phyloP scores from a whole-genome alignment of 2,329 filamentous ascomycete species.

The Cladorrhinum sp. region DNA sequence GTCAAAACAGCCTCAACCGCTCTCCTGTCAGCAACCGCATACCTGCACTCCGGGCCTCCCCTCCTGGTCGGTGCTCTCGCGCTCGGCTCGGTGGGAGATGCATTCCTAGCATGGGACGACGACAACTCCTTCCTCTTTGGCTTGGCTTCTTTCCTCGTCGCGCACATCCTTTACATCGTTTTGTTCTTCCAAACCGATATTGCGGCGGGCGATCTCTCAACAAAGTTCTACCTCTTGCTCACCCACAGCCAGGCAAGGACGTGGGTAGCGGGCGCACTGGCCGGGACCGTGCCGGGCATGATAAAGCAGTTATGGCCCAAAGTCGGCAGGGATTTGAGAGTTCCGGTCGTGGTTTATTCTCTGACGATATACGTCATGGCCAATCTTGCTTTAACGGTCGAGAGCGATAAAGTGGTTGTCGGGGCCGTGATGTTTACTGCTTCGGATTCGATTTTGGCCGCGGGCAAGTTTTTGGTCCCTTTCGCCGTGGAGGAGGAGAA shows the following conservation, averaged over 20 bases:
- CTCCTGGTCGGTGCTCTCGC: slow-evolving; percentile 31
- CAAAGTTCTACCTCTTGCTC: slow-evolving; percentile 6
- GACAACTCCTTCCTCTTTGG: slow-evolving; percentile 34
- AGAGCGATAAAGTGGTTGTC: slow-evolving; percentile 24
- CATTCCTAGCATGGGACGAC: slow-evolving; percentile 36
- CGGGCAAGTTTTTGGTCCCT: slow-evolving; percentile 34
- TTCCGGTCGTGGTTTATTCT: slow-evolving; percentile 35
- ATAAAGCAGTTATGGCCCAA: slow-evolving; percentile 29
- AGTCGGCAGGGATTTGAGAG: slow-evolving; percentile 25
- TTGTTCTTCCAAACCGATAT: slow-evolving; percentile 26
- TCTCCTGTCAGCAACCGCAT: slow-evolving; percentile 29
- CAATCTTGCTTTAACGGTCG: slow-evolving; percentile 30
- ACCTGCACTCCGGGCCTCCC: slow-evolving; percentile 16
- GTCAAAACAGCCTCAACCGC: slow-evolving; percentile 34
- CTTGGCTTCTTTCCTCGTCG: slow-evolving; percentile 34
- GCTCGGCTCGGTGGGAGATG: slow-evolving; percentile 35
- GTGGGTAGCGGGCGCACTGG: slow-evolving; percentile 18
- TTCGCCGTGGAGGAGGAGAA: slow-evolving; percentile 19
- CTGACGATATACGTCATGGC: slow-evolving; percentile 34
- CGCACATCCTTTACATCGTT: slow-evolving; percentile 35
- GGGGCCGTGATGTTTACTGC: slow-evolving; percentile 34
- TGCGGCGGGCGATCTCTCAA: slow-evolving; percentile 14
- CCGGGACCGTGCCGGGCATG: slow-evolving; percentile 30
- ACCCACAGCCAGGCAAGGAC: slow-evolving; percentile 13
- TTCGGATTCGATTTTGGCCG: slow-evolving; percentile 35